Conservation (phyloP, 2,329 filamentous ascomycete genomes). For the Aspergillus pseudoglaucus region DNA sequence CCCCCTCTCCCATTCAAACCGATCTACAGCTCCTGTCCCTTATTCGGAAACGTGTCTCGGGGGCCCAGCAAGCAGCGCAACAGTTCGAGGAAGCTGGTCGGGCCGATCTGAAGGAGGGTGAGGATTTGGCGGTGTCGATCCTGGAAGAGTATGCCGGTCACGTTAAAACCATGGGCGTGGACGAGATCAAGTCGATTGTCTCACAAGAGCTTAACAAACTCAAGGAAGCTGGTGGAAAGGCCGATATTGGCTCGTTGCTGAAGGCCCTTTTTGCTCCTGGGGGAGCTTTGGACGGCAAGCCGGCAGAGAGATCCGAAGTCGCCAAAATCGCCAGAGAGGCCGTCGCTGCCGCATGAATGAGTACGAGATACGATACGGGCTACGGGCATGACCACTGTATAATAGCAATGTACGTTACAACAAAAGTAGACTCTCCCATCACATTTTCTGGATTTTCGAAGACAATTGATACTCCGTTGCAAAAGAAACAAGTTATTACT, state of each 20-base stretch:
- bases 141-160: constrained; percentile 40
- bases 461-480: too few relatives aligned
- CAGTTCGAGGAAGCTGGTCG: constrained; percentile 38
- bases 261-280: constrained; percentile 37
- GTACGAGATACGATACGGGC: not conserved
- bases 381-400: not conserved
- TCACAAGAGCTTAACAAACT: constrained; percentile 28
- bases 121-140: constrained; percentile 38
- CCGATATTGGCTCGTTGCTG: constrained; percentile 34
- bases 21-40: constrained; percentile 42
- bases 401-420: constrained; percentile 8
- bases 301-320: constrained; percentile 37
- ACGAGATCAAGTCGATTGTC: constrained; percentile 36
- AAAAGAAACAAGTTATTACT: too few relatives aligned
- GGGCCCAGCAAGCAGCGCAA: constrained; percentile 32
- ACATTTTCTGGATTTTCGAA: not conserved
- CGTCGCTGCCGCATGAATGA: constrained; percentile 18
- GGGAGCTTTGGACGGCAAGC: constrained; percentile 39
- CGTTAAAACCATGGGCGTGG: constrained; percentile 35
- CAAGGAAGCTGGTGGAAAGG: constrained; percentile 29
- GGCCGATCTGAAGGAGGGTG: constrained; percentile 40
- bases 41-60: constrained; percentile 39
- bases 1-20: constrained; percentile 39
- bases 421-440: not conserved
- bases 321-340: constrained; percentile 34